Evolutionary conservation across 148 eudicot species (phyloP).

Genomic region (Gaultheria prostrata): DNA sequence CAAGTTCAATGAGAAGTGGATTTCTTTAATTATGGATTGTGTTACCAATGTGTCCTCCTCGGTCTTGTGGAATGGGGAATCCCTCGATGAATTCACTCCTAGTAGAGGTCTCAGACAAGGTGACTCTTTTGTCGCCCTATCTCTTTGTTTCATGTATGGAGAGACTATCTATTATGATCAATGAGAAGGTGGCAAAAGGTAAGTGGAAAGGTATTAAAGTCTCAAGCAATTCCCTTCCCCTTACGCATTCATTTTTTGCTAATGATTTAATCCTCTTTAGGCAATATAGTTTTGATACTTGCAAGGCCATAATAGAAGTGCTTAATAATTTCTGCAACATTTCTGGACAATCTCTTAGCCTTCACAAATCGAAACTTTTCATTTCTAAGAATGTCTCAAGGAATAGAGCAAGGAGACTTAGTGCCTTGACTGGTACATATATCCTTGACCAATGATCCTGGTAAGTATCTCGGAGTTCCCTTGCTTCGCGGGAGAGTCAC

Average conservation of each 20-base stretch:
- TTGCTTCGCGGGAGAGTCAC: not conserved
- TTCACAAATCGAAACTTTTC: not conserved
- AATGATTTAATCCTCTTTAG: not conserved
- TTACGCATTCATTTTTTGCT: not conserved
- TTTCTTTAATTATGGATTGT: not conserved
- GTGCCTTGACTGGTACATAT: not conserved
- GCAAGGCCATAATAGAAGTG: not conserved
- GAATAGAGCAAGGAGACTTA: not conserved
- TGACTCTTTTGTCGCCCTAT: no score
- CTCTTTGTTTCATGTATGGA: not conserved
- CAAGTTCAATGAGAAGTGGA: not conserved
- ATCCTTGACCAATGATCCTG: not conserved
- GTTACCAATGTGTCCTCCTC: not conserved
- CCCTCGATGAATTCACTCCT: not conserved
- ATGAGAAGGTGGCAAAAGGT: no score
- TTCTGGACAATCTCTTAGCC: not conserved
- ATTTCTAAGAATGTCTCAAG: not conserved
- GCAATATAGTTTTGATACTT: no score
- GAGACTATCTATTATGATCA: not conserved
- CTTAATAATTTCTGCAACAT: not conserved
- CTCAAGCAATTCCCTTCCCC: no score
- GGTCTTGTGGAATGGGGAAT: not conserved
- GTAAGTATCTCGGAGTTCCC: not conserved
- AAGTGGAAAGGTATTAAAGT: not conserved
- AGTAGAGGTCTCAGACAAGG: not conserved